Evolutionary conservation across 2,329 filamentous ascomycete genomes (phyloP).

Genomic region (Boeremia exigua): DNA sequence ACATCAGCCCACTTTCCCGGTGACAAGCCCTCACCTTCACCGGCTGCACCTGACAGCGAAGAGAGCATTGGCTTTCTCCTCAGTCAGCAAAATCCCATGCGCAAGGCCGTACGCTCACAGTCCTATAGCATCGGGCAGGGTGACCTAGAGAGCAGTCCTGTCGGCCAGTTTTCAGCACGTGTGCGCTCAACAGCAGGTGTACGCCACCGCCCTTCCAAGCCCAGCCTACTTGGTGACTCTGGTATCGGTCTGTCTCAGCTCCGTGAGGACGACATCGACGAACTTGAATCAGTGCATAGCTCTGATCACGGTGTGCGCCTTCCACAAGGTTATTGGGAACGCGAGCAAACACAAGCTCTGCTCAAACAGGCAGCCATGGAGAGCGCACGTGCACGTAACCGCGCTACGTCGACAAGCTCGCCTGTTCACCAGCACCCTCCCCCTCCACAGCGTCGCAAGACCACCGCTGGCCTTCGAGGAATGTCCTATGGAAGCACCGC

Average conservation of each 20-base stretch:
- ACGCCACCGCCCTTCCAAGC: slow-evolving; percentile 80
- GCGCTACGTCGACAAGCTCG: slow-evolving; percentile 37
- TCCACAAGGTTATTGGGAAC: slow-evolving; percentile 41
- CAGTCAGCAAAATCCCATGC: slow-evolving; percentile 70
- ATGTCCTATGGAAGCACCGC: slow-evolving; percentile 64
- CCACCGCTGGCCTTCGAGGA: slow-evolving; percentile 61
- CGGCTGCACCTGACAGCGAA: slow-evolving; percentile 55
- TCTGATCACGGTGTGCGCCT: slow-evolving; percentile 58
- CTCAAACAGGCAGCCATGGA: slow-evolving; percentile 47
- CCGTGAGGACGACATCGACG: slow-evolving; percentile 59
- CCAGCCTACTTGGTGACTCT: slow-evolving; percentile 73
- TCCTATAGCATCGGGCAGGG: slow-evolving; percentile 95
- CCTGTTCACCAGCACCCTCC: slow-evolving; percentile 31
- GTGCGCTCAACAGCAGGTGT: slow-evolving; percentile 53
- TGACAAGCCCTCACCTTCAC: slow-evolving; percentile 34
- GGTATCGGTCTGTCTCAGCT: slow-evolving; percentile 39
- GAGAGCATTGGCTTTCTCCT: slow-evolving; percentile 48
- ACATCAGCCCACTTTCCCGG: slow-evolving; percentile 35
- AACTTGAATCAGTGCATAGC: slow-evolving; percentile 68
- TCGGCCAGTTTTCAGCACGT: slow-evolving; percentile 59
- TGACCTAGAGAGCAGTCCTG: slow-evolving; percentile 59
- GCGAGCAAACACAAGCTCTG: slow-evolving; percentile 40
- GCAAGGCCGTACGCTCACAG: slow-evolving; percentile 92
- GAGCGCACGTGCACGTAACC: slow-evolving; percentile 43
- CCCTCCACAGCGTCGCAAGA: slow-evolving; percentile 33